These are phyloP conservation scores for Saturnispora serradocipensis DNA, from an alignment of 805 yeast genomes.

Conservation along the genomic window DNA sequence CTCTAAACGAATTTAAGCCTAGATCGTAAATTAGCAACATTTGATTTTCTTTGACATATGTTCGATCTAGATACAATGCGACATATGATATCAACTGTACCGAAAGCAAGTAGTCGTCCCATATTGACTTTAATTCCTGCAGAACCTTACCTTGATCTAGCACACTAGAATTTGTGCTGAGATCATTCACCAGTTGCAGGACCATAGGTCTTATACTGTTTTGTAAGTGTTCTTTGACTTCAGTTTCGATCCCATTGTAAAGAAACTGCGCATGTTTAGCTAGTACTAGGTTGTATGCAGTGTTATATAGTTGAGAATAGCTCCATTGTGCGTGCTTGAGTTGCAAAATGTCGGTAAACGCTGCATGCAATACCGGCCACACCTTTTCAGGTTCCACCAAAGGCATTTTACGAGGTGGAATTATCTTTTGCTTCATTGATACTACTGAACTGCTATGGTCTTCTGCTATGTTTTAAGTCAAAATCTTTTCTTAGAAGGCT, in stretches of 20 bases:
- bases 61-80: constrained; percentile 78
- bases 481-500: neutral
- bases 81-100: constrained; percentile 80
- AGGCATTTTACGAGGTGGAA: constrained; percentile 52
- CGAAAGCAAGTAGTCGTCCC: constrained; percentile 65
- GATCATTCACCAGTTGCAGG: constrained; percentile 2
- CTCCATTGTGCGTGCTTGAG: constrained; percentile 67
- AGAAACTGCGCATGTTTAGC: constrained; percentile 57
- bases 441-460: too few species aligned
- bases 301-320: constrained; percentile 74
- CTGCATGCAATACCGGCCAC: constrained; percentile 58
- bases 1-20: constrained; percentile 61
- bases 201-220: constrained; percentile 19
- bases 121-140: constrained; percentile 32
- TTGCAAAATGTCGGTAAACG: constrained; percentile 61
- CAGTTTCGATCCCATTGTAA: constrained; percentile 48
- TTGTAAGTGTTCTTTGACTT: constrained; percentile 40
- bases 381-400: constrained; percentile 49
- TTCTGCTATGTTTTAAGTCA: neutral
- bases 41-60: constrained; percentile 62
- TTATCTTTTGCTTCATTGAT: constrained; percentile 33
- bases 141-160: constrained; percentile 20
- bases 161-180: constrained; percentile 12
- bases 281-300: constrained; percentile 68
- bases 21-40: constrained; percentile 60